These are phyloP conservation scores for Cercospora zeae-maydis DNA, from an alignment of 2,329 filamentous ascomycete species.

Conservation along the genomic window DNA sequence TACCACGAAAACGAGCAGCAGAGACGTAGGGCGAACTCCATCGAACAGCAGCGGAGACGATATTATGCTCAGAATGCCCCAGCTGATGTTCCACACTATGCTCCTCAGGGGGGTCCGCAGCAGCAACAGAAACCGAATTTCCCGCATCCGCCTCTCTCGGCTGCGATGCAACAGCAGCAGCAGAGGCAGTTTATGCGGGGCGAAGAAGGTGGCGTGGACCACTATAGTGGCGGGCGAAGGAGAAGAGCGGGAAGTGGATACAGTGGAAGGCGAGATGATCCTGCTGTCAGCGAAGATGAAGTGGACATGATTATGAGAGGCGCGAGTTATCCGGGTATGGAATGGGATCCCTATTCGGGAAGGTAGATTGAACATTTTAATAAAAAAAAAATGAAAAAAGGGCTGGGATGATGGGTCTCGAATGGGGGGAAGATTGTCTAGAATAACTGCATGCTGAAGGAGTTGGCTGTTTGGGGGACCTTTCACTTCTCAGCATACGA, in stretches of 20 bases:
- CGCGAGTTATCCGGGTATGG: constrained; percentile 66
- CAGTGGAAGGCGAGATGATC: constrained; percentile 29
- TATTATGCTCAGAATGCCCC: not conserved
- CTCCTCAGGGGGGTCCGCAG: not conserved
- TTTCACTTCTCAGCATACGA: not conserved
- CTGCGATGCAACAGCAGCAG: constrained; percentile 9
- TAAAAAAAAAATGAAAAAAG: not conserved
- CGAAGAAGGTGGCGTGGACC: constrained; percentile 3
- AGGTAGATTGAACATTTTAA: not conserved
- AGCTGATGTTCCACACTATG: not conserved
- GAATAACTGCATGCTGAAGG: not conserved
- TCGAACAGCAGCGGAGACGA: not conserved
- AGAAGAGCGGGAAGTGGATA: constrained; percentile 25
- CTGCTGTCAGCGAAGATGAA: constrained; percentile 29
- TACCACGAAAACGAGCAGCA: not conserved
- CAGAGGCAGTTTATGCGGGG: constrained; percentile 7
- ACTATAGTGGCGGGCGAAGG: not conserved
- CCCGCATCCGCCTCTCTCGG: not conserved
- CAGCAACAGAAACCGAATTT: constrained; percentile 1
- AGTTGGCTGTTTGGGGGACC: not conserved
- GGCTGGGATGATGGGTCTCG: not conserved
- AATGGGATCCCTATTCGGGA: constrained; percentile 48
- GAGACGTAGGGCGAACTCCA: not conserved
- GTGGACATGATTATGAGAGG: constrained; percentile 53
- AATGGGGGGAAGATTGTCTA: not conserved